Conservation (phyloP, 306 rosid species). For the Casuarina glauca region DNA sequence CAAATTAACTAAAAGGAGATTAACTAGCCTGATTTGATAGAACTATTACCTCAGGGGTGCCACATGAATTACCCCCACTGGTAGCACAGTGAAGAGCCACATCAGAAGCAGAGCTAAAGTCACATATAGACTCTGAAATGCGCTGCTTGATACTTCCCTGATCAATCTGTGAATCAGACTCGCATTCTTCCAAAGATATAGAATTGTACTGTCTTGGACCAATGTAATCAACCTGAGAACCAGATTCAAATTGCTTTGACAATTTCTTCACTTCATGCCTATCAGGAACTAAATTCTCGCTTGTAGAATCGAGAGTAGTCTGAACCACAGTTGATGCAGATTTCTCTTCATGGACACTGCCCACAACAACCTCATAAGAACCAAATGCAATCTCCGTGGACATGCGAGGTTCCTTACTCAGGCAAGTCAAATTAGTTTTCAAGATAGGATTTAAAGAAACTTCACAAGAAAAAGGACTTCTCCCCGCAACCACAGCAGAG, state of each 20-base stretch:
- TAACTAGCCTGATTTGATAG: constrained; percentile 56
- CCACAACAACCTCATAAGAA: constrained; percentile 22
- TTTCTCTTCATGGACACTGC: constrained; percentile 21
- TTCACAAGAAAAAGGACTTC: constrained; percentile 8
- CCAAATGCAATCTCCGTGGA: constrained; percentile 23
- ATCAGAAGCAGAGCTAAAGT: constrained; percentile 36
- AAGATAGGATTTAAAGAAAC: constrained; percentile 11
- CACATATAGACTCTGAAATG: constrained; percentile 34
- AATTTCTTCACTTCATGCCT: constrained; percentile 20
- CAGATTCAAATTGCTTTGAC: constrained; percentile 35
- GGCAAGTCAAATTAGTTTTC: constrained; percentile 18
- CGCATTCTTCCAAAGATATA: constrained; percentile 8
- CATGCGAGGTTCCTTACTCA: constrained; percentile 36
- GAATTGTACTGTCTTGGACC: constrained; percentile 23
- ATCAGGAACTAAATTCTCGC: constrained; percentile 22
- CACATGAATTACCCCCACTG: constrained; percentile 39
- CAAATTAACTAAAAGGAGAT: constrained; percentile 27
- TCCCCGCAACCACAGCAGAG: constrained; percentile 11
- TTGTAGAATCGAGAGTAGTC: constrained; percentile 18
- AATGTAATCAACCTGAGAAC: constrained; percentile 39
- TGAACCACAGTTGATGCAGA: constrained; percentile 19
- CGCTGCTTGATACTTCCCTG: constrained; percentile 24
- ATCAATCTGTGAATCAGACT: constrained; percentile 19
- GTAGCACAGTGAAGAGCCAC: constrained; percentile 49
- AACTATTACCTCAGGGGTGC: constrained; percentile 46